A percentile compares a stretch with the other conserved stretches of the same genome.
These are phyloP conservation scores for Capsella bursapastoris DNA, from an alignment of 345 rosid genomes.

Conservation along the genomic window DNA sequence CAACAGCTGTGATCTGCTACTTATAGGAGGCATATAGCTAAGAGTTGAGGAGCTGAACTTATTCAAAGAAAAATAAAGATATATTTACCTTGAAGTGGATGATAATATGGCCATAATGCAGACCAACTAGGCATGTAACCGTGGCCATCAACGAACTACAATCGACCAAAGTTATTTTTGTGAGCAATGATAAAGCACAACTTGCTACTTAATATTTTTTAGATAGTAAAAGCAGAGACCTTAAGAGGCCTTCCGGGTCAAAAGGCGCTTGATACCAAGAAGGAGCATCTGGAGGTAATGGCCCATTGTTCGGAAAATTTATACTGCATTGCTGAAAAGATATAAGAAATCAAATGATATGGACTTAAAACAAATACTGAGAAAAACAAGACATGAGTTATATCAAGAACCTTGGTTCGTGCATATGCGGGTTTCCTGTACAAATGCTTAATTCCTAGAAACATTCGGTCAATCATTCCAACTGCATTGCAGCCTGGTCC, in stretches of 20 bases:
- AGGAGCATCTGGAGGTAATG: constrained; percentile 77
- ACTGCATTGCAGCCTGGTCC: constrained; percentile 87
- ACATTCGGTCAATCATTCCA: constrained; percentile 80
- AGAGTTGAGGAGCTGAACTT: background rate
- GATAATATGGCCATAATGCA: constrained; percentile 83
- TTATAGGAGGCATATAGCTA: background rate
- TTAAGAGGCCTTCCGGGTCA: constrained; percentile 90
- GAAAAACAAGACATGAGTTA: background rate
- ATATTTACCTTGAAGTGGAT: constrained; percentile 73
- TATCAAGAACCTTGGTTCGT: constrained; percentile 57
- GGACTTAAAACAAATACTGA: background rate
- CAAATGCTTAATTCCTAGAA: constrained; percentile 72
- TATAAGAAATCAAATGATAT: constrained; percentile 26
- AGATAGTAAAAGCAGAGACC: constrained; percentile 49
- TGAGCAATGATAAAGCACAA: constrained; percentile 16
- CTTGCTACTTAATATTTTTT: background rate
- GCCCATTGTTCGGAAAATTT: constrained; percentile 71
- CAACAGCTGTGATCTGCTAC: background rate
- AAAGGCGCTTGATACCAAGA: constrained; percentile 97
- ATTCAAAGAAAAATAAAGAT: background rate
- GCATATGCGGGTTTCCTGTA: constrained; percentile 70
- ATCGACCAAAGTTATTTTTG: constrained; percentile 32
- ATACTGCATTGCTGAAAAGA: constrained; percentile 72
- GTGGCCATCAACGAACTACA: constrained; percentile 84
- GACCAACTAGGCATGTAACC: constrained; percentile 79